phyloP scores from a whole-genome alignment of 225 moss, liverwort and hornwort species.

The Thuidium tamariscinum region DNA sequence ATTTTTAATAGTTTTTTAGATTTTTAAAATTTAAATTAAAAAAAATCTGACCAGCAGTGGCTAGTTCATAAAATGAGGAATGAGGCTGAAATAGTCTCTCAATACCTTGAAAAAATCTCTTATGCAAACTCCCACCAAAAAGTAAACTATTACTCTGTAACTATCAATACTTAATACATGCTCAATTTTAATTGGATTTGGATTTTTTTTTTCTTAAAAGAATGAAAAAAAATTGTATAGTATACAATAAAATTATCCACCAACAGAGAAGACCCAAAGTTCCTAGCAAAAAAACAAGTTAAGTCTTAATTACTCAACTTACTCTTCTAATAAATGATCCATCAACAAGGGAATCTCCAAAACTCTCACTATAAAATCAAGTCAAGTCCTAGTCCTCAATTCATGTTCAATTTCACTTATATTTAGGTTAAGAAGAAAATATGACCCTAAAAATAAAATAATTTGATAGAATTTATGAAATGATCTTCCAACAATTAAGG shows the following conservation, averaged over 20 bases:
- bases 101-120: too few relatives aligned
- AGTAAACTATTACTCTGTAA: neutral
- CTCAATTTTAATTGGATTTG: neutral
- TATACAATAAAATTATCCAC: neutral
- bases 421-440: neutral
- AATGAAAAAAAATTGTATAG: neutral
- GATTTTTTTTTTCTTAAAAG: too few relatives aligned
- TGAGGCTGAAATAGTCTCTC: too few relatives aligned
- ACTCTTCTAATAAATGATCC: neutral
- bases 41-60: too few relatives aligned
- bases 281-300: neutral
- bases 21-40: too few relatives aligned
- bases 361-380: neutral
- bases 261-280: neutral
- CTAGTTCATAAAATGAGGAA: too few relatives aligned
- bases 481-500: neutral
- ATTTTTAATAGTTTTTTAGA: too few relatives aligned
- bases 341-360: fast-evolving
- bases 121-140: neutral
- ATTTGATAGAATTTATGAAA: neutral
- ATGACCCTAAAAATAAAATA: neutral
- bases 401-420: neutral
- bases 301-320: neutral
- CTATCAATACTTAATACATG: neutral
- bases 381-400: neutral